A percentile compares a stretch with the other conserved stretches of the same genome.
Evolutionary conservation across 148 eudicot species (phyloP).

Genomic region (Silene conica): DNA sequence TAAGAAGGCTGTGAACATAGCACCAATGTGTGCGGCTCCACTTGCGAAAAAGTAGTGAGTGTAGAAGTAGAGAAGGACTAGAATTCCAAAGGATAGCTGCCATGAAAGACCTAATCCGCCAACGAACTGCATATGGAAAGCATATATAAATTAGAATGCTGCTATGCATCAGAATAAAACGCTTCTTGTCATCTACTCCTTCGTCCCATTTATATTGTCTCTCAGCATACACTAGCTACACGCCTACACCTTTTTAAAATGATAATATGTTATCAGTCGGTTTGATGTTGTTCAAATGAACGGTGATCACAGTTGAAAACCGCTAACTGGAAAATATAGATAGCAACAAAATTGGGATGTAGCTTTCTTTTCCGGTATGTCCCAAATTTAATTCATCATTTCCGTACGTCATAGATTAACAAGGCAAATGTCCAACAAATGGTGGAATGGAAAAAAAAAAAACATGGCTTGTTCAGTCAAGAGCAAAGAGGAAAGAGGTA

Average conservation of each 20-base stretch:
- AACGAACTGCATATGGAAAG: constrained; percentile 65
- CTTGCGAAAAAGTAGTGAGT: constrained; percentile 98
- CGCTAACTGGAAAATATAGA: too few species aligned
- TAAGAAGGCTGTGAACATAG: constrained; percentile 93
- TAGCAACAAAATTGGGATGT: too few species aligned
- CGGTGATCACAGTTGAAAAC: not conserved
- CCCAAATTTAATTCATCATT: not conserved
- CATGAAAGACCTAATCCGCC: constrained; percentile 95
- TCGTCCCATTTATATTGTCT: not conserved
- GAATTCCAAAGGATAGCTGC: constrained; percentile 91
- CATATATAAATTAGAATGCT: constrained; percentile 6
- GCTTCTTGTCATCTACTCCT: not conserved
- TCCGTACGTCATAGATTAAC: not conserved
- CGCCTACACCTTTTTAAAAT: not conserved
- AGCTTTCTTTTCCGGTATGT: not conserved
- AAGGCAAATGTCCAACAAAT: not conserved
- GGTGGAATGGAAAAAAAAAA: not conserved
- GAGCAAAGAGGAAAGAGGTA: constrained; percentile 2
- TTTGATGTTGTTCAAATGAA: not conserved
- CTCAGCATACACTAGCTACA: not conserved
- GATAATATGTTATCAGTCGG: not conserved
- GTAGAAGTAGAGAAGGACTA: constrained; percentile 90
- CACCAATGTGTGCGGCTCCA: constrained; percentile 99
- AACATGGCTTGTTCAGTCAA: not conserved
- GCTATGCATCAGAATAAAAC: not conserved